phyloP scores from a whole-genome alignment of 306 rosid genomes.

The Trifolium pratense region DNA sequence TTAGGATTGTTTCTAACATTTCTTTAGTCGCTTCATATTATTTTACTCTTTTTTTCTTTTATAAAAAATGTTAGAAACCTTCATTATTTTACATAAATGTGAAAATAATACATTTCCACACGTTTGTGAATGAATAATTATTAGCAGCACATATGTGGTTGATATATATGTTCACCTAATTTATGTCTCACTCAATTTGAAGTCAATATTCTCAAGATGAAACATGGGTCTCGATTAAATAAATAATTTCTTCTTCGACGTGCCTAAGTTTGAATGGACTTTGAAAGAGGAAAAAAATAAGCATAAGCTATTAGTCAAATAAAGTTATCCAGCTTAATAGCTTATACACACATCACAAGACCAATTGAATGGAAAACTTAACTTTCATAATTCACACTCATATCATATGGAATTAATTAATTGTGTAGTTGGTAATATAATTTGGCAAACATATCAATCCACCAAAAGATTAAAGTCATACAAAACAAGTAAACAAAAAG shows the following conservation, averaged over 20 bases:
- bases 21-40: neutral
- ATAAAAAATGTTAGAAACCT: neutral
- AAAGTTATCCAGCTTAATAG: neutral
- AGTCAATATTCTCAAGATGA: neutral
- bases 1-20: no score
- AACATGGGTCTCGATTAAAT: slow-evolving; percentile 10
- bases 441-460: neutral
- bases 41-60: neutral
- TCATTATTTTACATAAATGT: neutral
- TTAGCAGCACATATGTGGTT: neutral
- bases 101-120: neutral
- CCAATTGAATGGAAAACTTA: slow-evolving; percentile 27
- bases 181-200: slow-evolving; percentile 7
- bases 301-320: neutral
- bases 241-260: neutral
- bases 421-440: neutral
- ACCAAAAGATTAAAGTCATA: neutral
- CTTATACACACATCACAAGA: neutral
- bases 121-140: neutral
- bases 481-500: neutral
- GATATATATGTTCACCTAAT: slow-evolving; percentile 12
- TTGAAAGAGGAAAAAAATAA: slow-evolving; percentile 10
- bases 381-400: neutral
- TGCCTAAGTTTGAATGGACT: slow-evolving; percentile 31
- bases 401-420: neutral